Evolutionary conservation across 768 basidiomycete species (phyloP).

Genomic region (Agrocybe pediades): DNA sequence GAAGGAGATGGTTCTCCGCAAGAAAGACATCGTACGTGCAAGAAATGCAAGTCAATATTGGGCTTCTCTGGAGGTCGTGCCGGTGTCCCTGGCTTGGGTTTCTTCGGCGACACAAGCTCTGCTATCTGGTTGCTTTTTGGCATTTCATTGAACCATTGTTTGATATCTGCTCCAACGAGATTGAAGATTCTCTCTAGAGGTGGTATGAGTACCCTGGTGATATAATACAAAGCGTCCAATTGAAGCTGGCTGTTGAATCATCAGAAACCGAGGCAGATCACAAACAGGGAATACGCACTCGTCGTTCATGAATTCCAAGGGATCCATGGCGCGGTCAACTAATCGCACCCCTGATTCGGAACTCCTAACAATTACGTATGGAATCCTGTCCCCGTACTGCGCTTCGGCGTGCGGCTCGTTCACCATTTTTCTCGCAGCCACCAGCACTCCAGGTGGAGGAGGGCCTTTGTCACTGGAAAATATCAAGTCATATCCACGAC

Average conservation of each 20-base stretch:
- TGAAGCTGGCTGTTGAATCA: constrained; percentile 52
- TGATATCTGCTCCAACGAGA: constrained; percentile 86
- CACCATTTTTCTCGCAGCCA: constrained; percentile 76
- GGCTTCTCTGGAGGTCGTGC: constrained; percentile 34
- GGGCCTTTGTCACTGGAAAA: constrained; percentile 69
- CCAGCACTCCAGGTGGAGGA: constrained; percentile 90
- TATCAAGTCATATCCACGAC: neutral
- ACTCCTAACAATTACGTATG: constrained; percentile 82
- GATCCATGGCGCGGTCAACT: constrained; percentile 31
- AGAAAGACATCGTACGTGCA: constrained; percentile 65
- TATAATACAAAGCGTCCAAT: constrained; percentile 91
- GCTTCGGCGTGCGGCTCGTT: constrained; percentile 81
- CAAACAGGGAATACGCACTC: constrained; percentile 21
- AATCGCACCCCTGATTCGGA: constrained; percentile 51
- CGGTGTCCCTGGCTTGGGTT: constrained; percentile 17
- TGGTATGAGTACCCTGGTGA: constrained; percentile 82
- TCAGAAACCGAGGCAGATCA: neutral
- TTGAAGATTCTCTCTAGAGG: constrained; percentile 91
- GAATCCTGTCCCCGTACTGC: constrained; percentile 92
- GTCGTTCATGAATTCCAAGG: constrained; percentile 28
- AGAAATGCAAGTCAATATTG: constrained; percentile 79
- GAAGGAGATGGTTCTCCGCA: constrained; percentile 60
- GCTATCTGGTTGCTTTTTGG: constrained; percentile 49
- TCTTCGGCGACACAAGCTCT: constrained; percentile 34
- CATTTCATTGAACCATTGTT: constrained; percentile 88